Percentiles rank a stretch among this genome's conserved stretches.
Evolutionary conservation across 306 rosid species (phyloP).

Genomic region (Oxytropis ochrocephala): DNA sequence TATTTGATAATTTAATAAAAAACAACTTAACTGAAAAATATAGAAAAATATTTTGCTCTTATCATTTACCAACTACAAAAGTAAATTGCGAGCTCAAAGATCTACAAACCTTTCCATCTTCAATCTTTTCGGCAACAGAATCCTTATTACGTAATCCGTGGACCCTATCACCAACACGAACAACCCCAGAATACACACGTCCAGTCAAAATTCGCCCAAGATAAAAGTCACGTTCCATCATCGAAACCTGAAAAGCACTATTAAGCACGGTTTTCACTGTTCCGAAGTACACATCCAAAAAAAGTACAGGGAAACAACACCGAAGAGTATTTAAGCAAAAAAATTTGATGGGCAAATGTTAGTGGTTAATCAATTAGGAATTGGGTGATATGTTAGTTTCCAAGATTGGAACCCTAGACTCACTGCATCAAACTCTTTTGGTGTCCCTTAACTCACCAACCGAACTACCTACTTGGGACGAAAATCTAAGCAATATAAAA

Average conservation of each 20-base stretch:
- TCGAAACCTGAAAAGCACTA: constrained; percentile 77
- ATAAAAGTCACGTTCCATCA: constrained; percentile 93
- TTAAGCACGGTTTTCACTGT: constrained; percentile 36
- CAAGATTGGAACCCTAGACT: too few relatives aligned
- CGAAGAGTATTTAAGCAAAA: not conserved
- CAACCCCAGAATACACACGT: constrained; percentile 67
- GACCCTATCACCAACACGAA: constrained; percentile 84
- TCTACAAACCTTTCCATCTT: constrained; percentile 87
- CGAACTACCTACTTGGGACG: too few relatives aligned
- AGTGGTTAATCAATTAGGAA: too few relatives aligned
- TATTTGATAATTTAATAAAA: not conserved
- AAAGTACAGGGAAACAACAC: not conserved
- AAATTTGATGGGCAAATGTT: too few relatives aligned
- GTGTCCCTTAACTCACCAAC: too few relatives aligned
- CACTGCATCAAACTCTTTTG: too few relatives aligned
- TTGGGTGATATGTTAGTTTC: too few relatives aligned
- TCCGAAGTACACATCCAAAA: constrained; percentile 20
- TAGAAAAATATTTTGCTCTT: not conserved
- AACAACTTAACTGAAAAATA: not conserved
- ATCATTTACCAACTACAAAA: constrained; percentile 9
- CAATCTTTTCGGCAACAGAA: constrained; percentile 70
- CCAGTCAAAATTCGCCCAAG: constrained; percentile 95
- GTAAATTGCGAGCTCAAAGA: constrained; percentile 6
- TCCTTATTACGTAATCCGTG: constrained; percentile 77
- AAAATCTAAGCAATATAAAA: not conserved